Conservation (phyloP, 768 basidiomycete species). For the Rhizopogon roseolus region DNA sequence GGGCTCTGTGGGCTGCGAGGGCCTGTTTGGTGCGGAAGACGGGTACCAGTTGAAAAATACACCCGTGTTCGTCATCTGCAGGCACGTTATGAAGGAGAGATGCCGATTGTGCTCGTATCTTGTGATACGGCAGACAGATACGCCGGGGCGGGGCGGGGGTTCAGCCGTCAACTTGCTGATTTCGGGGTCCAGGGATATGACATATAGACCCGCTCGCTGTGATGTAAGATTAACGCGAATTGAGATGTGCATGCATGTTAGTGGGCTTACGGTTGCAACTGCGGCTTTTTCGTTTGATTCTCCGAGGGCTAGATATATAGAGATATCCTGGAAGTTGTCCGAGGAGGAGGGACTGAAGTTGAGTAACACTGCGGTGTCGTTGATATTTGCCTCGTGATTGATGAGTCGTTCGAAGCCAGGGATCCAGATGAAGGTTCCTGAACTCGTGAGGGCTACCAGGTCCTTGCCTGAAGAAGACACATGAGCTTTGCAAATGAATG, state of each 20-base stretch:
- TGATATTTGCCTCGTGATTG: constrained; percentile 33
- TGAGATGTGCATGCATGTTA: background rate
- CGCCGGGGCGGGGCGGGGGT: constrained; percentile 27
- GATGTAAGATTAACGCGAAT: background rate
- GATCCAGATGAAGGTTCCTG: constrained; percentile 21
- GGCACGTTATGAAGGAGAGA: constrained; percentile 37
- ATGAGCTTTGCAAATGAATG: constrained; percentile 27
- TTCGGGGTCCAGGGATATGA: constrained; percentile 19
- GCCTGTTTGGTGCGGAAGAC: constrained; percentile 1
- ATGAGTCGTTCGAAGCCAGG: constrained; percentile 23
- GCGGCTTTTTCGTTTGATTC: constrained; percentile 33
- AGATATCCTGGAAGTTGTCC: constrained; percentile 14
- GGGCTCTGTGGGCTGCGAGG: background rate
- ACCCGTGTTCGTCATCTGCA: constrained; percentile 52
- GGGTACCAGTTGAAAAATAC: constrained; percentile 46
- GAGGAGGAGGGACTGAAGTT: constrained; percentile 16
- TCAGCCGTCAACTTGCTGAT: constrained; percentile 18
- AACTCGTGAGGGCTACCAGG: constrained; percentile 24
- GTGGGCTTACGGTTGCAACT: constrained; percentile 40
- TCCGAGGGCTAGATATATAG: constrained; percentile 47
- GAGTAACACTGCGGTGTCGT: constrained; percentile 25
- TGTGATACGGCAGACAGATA: constrained; percentile 17
- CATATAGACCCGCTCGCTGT: constrained; percentile 20
- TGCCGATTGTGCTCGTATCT: constrained; percentile 11
- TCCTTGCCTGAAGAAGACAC: constrained; percentile 43